Base-by-base conservation (phyloP, 2,329 filamentous ascomycete species). In the Aspergillus sergii region DNA sequence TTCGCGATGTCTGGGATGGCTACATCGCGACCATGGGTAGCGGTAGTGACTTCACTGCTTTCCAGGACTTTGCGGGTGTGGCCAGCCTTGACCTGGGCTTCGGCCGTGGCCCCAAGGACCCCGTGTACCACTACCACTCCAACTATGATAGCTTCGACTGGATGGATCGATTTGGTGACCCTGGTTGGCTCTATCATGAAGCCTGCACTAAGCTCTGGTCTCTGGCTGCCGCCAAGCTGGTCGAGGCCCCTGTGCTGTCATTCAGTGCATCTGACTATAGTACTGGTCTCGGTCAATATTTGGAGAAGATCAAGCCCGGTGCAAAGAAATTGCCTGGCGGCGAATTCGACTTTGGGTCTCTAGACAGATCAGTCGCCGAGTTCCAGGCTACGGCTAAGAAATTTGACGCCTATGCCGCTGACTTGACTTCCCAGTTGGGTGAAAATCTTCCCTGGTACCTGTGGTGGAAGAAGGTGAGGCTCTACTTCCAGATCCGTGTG, bases 121-220 rank as follows among this genome's bases (percentile, higher is more conserved):
- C 82, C 61, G 80, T 84, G 53, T 91, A 92, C 71, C 91, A 92
- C 76, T 96, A 95, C 72, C 92, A 96, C 70, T 82, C 87, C 65
- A 95, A 95, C 78, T 96, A 94, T 73, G 93, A 96, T 73, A 91
- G 86, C 39, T 94, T 91, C 73, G 82, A 89, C 71, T 96, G 92
- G 92, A 95, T 95, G 91, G 84, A 89, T 16, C 89, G 82, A 3
- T 93, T 88, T 68, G 92, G 92, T 4, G 93, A 96, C 68, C 80
- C 82, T 0, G 79, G 76, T 12, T 89, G 85, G 77, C 74, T 83
- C 9, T 88, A 89, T 69, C 88, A 90, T 69, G 69, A 83, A 64
- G 82, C 89, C 55, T 86, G 89, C 80, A 84, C 90, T 2, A 89
- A 91, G 73, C 75, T 94, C 14, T 83, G 90, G 51, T 86, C 85